Percentiles rank a stretch among this genome's conserved stretches.
Evolutionary conservation across 2,329 filamentous ascomycete species (phyloP).

Genomic region (Cucurbitaria berberidis): DNA sequence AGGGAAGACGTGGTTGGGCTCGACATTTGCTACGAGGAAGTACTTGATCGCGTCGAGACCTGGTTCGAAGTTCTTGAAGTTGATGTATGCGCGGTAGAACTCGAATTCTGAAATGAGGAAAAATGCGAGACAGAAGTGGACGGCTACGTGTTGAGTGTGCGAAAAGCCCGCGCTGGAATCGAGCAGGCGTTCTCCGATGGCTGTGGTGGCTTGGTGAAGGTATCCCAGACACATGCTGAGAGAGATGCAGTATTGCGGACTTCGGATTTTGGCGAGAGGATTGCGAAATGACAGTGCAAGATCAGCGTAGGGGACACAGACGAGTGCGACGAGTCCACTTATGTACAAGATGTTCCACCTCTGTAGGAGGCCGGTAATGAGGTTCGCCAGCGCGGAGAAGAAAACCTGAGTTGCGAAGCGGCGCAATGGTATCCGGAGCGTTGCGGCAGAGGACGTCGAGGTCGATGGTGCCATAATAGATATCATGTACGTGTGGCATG

Average conservation of each 20-base stretch:
- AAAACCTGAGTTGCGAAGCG: slow-evolving; percentile 5
- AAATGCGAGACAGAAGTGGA: slow-evolving; percentile 5
- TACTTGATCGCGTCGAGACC: neutral
- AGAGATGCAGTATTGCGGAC: slow-evolving; percentile 1
- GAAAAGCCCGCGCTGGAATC: slow-evolving; percentile 2
- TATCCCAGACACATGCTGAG: neutral
- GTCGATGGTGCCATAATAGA: neutral
- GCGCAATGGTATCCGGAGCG: neutral
- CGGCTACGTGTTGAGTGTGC: slow-evolving; percentile 4
- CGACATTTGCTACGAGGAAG: slow-evolving; percentile 4
- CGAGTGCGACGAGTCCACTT: slow-evolving; percentile 2
- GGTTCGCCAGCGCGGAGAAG: slow-evolving; percentile 3
- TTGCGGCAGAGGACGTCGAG: slow-evolving; percentile 16
- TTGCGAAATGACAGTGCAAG: slow-evolving; percentile 1
- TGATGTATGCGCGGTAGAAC: slow-evolving; percentile 5
- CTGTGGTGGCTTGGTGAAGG: slow-evolving; percentile 4
- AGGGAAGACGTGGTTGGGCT: slow-evolving; percentile 1
- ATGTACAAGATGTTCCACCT: slow-evolving; percentile 1
- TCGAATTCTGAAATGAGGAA: slow-evolving; percentile 6
- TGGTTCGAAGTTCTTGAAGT: slow-evolving; percentile 2
- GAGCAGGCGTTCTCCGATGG: neutral
- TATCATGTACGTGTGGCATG: neutral
- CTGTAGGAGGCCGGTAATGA: slow-evolving; percentile 5
- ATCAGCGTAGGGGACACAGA: neutral
- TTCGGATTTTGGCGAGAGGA: slow-evolving; percentile 1